These are phyloP conservation scores for Heliamphora ciliata DNA, from an alignment of 179 eudicot genomes.

Conservation along the genomic window DNA sequence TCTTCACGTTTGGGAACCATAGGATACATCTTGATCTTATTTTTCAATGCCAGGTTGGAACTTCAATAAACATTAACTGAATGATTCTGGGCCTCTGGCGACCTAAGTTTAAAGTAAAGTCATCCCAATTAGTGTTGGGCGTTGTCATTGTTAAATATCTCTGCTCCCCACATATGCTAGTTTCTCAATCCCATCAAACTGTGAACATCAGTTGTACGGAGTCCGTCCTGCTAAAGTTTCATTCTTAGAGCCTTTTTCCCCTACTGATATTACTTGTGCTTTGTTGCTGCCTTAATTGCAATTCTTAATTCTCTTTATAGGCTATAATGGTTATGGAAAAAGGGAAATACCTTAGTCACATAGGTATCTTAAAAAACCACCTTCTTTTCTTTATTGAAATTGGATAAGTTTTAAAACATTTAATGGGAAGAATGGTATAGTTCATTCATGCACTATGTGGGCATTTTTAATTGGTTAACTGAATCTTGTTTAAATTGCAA, in stretches of 20 bases:
- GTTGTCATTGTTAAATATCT: neutral
- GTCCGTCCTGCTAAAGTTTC: neutral
- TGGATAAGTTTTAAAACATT: neutral
- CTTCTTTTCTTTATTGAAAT: neutral
- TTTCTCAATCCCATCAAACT: neutral
- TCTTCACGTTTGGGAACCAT: neutral
- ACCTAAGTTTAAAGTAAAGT: neutral
- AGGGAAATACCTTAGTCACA: neutral
- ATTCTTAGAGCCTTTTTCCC: neutral
- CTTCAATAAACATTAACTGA: neutral
- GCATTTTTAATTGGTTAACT: neutral
- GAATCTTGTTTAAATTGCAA: neutral
- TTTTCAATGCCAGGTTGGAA: neutral
- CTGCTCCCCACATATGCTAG: neutral
- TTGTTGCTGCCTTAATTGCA: neutral
- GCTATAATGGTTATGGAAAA: neutral
- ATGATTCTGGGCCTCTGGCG: neutral
- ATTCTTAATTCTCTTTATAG: neutral
- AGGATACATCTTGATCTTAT: neutral
- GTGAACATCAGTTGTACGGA: neutral
- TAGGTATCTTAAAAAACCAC: neutral
- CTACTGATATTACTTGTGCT: neutral
- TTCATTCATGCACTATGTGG: neutral
- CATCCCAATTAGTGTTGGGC: neutral
- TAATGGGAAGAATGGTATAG: neutral